Conservation (phyloP, 1,284 basidiomycete genomes). For the Pulveroboletus sp. region DNA sequence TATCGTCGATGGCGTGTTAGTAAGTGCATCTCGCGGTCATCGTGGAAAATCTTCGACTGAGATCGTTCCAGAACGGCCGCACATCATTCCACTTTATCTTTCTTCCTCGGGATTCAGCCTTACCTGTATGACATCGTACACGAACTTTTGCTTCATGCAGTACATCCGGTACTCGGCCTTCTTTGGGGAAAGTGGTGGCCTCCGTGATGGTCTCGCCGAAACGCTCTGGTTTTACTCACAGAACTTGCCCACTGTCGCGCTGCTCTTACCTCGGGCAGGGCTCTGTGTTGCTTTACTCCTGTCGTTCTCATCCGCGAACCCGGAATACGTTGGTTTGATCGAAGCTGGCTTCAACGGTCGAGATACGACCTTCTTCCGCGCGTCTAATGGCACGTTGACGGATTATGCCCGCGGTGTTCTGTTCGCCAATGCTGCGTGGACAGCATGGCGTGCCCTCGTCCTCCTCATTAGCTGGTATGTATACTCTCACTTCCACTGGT, state of each 20-base stretch:
- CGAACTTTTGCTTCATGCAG: conserved; percentile 80
- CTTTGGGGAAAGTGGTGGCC: conserved; percentile 50
- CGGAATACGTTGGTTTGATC: conserved; percentile 48
- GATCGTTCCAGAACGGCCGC: conserved; percentile 65
- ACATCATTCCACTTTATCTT: conserved; percentile 78
- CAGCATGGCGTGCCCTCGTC: conserved; percentile 66
- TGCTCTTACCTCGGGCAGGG: conserved; percentile 79
- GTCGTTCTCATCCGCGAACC: conserved; percentile 55
- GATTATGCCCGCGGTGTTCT: conserved; percentile 73
- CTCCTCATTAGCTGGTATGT: conserved; percentile 64
- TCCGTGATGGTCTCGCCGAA: conserved; percentile 72
- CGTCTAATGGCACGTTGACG: conserved; percentile 63
- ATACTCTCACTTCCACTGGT: background rate
- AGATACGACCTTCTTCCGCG: conserved; percentile 73
- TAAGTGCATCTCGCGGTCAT: conserved; percentile 47
- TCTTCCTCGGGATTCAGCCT: conserved; percentile 75
- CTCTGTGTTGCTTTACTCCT: conserved; percentile 70
- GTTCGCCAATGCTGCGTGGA: conserved; percentile 75
- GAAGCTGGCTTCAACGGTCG: conserved; percentile 52
- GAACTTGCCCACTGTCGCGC: conserved; percentile 72
- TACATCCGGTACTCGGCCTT: conserved; percentile 74
- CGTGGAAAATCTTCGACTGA: background rate
- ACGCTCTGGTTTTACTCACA: conserved; percentile 78
- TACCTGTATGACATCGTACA: conserved; percentile 74
- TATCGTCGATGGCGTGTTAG: conserved; percentile 79